Evolutionary conservation across 306 rosid species (phyloP).

Genomic region (Amphicarpaea edgeworthii): DNA sequence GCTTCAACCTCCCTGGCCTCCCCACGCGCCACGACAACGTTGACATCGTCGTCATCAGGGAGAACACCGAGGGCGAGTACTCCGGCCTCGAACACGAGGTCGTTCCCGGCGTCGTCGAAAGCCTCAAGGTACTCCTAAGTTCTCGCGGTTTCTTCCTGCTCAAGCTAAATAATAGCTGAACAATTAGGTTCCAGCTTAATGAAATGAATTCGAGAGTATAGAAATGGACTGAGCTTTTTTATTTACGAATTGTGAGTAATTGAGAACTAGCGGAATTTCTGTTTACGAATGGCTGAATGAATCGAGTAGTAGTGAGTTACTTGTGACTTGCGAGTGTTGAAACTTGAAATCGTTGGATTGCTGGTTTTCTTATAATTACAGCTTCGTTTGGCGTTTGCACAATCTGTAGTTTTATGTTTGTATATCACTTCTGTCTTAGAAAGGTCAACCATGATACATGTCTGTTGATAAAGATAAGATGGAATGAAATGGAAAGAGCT

Average conservation of each 20-base stretch:
- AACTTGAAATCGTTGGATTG: neutral
- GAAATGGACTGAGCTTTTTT: neutral
- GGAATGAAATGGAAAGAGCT: conserved; percentile 12
- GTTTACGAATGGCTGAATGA: conserved; percentile 2
- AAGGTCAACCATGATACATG: neutral
- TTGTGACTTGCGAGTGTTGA: neutral
- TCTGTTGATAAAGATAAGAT: neutral
- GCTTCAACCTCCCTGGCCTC: conserved; percentile 79
- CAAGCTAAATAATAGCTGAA: neutral
- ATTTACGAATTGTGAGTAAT: conserved; percentile 14
- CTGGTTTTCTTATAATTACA: neutral
- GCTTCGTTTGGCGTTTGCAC: neutral
- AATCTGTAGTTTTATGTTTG: neutral
- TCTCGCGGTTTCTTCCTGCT: neutral
- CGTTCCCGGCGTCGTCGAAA: conserved; percentile 92
- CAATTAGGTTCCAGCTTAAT: neutral
- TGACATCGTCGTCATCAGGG: conserved; percentile 85
- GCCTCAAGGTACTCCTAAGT: conserved; percentile 80
- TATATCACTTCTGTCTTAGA: neutral
- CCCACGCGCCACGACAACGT: conserved; percentile 77
- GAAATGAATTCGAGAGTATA: neutral
- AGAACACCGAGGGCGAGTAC: conserved; percentile 92
- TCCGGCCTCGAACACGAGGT: conserved; percentile 92
- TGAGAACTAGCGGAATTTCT: neutral
- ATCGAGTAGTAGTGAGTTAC: neutral